phyloP scores from a whole-genome alignment of 495 filamentous ascomycete species.

The Pyrenula aspistea region DNA sequence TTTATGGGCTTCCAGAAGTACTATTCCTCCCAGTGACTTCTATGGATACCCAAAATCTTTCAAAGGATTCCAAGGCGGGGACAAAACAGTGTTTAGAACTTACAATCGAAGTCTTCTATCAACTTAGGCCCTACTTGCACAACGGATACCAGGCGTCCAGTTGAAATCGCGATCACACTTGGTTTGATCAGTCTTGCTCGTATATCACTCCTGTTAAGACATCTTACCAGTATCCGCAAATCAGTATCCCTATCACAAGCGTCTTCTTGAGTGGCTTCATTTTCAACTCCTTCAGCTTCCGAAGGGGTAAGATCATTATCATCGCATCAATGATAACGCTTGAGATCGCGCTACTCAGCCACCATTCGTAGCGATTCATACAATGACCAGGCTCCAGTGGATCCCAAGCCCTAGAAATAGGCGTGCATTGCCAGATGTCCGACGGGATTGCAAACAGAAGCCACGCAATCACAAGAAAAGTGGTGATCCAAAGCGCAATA shows the following conservation, averaged over 20 bases:
- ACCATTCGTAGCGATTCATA: slow-evolving; percentile 30
- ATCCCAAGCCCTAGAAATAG: slow-evolving; percentile 28
- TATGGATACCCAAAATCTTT: neutral
- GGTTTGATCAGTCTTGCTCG: neutral
- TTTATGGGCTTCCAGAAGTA: neutral
- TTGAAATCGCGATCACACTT: neutral
- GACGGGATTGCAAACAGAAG: slow-evolving; percentile 27
- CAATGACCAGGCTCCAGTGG: slow-evolving; percentile 21
- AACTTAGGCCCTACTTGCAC: neutral
- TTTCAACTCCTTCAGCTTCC: slow-evolving; percentile 22
- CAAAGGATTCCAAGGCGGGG: neutral
- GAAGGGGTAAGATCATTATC: slow-evolving; percentile 29
- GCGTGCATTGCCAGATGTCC: slow-evolving; percentile 32
- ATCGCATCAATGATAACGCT: slow-evolving; percentile 33
- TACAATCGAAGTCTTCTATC: neutral
- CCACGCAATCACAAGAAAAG: slow-evolving; percentile 24
- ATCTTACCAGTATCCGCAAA: neutral
- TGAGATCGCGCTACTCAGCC: slow-evolving; percentile 31
- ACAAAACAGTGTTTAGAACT: neutral
- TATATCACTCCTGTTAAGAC: neutral
- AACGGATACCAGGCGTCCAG: neutral
- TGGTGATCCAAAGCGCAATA: slow-evolving; percentile 1
- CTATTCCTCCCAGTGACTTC: neutral
- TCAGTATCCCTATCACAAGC: neutral
- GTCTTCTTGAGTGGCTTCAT: slow-evolving; percentile 14